Percentiles rank a stretch among this genome's conserved stretches.
Conservation (phyloP, 2,329 filamentous ascomycete genomes). For the Torrubiella hemipterigena region DNA sequence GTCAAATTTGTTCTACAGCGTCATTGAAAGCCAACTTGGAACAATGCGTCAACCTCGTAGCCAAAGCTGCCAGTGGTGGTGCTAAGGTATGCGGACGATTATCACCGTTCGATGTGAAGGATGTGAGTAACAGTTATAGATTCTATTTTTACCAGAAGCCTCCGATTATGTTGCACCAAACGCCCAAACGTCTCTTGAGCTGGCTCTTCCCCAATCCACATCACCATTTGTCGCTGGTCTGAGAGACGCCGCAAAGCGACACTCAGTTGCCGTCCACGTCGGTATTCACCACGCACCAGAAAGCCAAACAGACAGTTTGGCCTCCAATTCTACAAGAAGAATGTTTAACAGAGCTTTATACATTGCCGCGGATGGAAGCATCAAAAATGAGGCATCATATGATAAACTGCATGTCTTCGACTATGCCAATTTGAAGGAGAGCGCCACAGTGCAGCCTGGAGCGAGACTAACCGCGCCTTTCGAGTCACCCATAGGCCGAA, state of each 20-base stretch:
- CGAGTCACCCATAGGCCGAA: conserved; percentile 56
- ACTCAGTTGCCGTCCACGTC: conserved; percentile 65
- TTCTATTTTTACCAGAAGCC: conserved; percentile 86
- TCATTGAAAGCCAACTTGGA: conserved; percentile 67
- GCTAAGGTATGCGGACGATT: conserved; percentile 51
- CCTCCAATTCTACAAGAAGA: conserved; percentile 9
- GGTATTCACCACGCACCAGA: conserved; percentile 66
- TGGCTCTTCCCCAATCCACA: conserved; percentile 53
- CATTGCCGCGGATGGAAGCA: conserved; percentile 30
- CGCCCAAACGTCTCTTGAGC: conserved; percentile 53
- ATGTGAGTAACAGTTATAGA: conserved; percentile 26
- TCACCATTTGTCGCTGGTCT: conserved; percentile 71
- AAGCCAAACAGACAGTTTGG: conserved; percentile 7
- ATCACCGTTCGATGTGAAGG: conserved; percentile 7
- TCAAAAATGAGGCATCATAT: conserved; percentile 41
- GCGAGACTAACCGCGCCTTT: conserved; percentile 55
- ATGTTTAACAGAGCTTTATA: conserved; percentile 42
- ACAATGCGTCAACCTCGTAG: conserved; percentile 62
- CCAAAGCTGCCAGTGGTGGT: conserved; percentile 60
- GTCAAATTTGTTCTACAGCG: conserved; percentile 78
- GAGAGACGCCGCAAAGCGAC: conserved; percentile 49
- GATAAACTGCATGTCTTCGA: conserved; percentile 92
- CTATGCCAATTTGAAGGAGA: conserved; percentile 38
- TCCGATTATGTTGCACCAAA: conserved; percentile 73
- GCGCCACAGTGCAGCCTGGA: conserved; percentile 55